Evolutionary conservation across 176 grass and related monocot species (phyloP), one percentile per base, ranked within the genome.

Genomic region (Hordeum marinum): DNA sequence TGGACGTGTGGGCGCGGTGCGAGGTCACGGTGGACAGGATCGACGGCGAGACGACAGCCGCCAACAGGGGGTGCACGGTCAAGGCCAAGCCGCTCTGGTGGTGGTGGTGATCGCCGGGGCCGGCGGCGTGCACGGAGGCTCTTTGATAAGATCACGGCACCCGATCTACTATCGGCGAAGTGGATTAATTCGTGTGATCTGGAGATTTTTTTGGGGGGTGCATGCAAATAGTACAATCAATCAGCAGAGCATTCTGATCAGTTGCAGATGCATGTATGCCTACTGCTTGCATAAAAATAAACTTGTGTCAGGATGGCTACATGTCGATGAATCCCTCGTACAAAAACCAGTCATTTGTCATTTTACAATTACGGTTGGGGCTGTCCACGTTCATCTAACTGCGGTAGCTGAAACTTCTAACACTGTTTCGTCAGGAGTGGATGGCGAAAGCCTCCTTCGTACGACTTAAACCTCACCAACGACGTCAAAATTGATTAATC

Each of bases 1-100:
- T 98, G 24, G 69, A 81, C n/a, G 91, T 89, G 24, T 92, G 79
- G 87, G 91, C 92, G n/a, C 26, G 77, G 4, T 98, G 96, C 72
- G 86, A 94, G 3, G 68, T 98, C 13, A 62, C 68, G 15, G 96
- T 95, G 10, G 91, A 98, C 68, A 84, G 64, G 42, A 71, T 98
- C 2, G 86, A 76, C 11, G 85, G 32, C 31, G 41, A 74, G 11
- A 48, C 27, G 54, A 82, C 65, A 21, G 48, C 61, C 21, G 46
- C 7, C 11, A 80, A 60, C 39, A 40, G 50, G 1, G 89, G 75
- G 29, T 90, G 89, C 80, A 83, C 11, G n/a, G 89, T 87, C 8
- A 88, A 65, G 85, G 85, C 90, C 29, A 83, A 52, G 82, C 77
- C 88, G 73, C 82, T 90, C 26, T 84, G 81, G 77, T 90, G 85